Evolutionary conservation across 768 basidiomycete species (phyloP).

Genomic region (Leccinum disarticulatum): DNA sequence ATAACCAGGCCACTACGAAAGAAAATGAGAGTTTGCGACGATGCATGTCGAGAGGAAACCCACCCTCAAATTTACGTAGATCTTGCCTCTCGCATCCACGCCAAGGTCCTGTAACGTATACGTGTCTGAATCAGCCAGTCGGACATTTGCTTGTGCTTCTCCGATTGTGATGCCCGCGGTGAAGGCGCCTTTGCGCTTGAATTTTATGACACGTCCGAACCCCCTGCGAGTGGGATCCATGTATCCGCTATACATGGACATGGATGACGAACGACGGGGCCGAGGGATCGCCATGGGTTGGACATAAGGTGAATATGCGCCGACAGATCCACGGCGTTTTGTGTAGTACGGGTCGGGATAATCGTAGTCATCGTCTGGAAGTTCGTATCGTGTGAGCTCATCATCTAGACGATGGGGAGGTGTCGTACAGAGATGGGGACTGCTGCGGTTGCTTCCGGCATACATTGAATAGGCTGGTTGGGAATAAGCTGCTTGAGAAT

Average conservation of each 20-base stretch:
- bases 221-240: constrained; percentile 47
- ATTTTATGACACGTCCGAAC: constrained; percentile 58
- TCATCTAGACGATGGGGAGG: not conserved
- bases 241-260: constrained; percentile 38
- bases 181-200: constrained; percentile 71
- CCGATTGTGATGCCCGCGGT: constrained; percentile 62
- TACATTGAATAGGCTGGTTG: constrained; percentile 47
- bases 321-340: constrained; percentile 20
- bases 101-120: constrained; percentile 65
- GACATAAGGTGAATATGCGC: constrained; percentile 24
- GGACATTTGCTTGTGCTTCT: constrained; percentile 64
- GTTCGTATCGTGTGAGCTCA: not conserved
- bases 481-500: not conserved
- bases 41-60: constrained; percentile 21
- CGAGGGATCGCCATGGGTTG: constrained; percentile 24
- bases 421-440: constrained; percentile 42
- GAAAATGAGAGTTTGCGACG: constrained; percentile 1
- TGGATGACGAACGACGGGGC: constrained; percentile 39
- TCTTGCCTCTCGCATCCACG: constrained; percentile 57
- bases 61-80: constrained; percentile 63
- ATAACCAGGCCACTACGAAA: constrained; percentile 67
- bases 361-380: constrained; percentile 53
- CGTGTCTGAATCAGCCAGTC: constrained; percentile 60
- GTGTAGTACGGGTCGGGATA: constrained; percentile 51
- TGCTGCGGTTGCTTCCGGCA: constrained; percentile 38